Evolutionary conservation across 805 yeast genomes (phyloP).

Genomic region (Wickerhamiella kurtzmanii): DNA sequence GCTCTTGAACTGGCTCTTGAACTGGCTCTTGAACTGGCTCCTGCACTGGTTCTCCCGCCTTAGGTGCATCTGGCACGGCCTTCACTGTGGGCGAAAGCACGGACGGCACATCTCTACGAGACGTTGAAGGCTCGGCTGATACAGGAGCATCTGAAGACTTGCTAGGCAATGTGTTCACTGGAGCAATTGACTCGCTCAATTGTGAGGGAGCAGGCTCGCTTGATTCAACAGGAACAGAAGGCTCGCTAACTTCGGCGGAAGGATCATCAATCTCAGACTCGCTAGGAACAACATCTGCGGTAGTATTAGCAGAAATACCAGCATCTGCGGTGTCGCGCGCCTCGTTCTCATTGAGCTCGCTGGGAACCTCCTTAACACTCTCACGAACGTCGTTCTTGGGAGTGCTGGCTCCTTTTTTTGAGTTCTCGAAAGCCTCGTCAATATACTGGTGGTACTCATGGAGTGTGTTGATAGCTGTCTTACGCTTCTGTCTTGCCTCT

Average conservation of each 20-base stretch:
- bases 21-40: too few relatives aligned
- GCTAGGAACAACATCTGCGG: too few relatives aligned
- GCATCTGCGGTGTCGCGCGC: not conserved
- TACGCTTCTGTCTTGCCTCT: constrained; percentile 23
- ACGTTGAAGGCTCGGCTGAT: not conserved
- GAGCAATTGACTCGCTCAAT: not conserved
- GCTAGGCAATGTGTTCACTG: not conserved
- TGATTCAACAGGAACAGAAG: too few relatives aligned
- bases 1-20: too few relatives aligned
- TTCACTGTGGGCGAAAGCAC: not conserved
- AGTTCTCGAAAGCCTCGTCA: constrained; percentile 17
- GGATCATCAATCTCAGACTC: too few relatives aligned
- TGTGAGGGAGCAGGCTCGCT: too few relatives aligned
- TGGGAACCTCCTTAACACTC: not conserved
- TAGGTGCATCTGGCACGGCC: not conserved
- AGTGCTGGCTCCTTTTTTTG: not conserved
- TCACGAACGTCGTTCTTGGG: not conserved
- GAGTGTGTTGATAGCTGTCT: constrained; percentile 24
- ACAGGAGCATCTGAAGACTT: not conserved
- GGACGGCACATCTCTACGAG: not conserved
- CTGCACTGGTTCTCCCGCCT: too few relatives aligned
- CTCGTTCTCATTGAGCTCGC: not conserved
- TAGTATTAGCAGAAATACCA: too few relatives aligned
- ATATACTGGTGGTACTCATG: constrained; percentile 22
- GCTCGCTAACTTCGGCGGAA: too few relatives aligned